Percentiles rank a stretch among this genome's conserved stretches.
Evolutionary conservation across 73 alveolate species (phyloP).

Genomic region (Paramecium caudatum): DNA sequence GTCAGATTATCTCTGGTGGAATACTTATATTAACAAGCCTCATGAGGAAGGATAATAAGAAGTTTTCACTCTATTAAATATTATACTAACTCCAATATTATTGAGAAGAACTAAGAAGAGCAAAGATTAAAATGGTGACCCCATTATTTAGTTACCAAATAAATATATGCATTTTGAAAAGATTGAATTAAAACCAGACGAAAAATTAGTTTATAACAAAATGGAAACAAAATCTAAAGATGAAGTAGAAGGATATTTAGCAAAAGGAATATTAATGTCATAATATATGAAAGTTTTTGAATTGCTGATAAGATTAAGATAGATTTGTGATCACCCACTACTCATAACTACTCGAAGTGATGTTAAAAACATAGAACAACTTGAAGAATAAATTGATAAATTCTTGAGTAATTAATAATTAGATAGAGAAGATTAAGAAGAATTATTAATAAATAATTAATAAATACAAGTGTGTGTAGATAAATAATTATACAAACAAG

Average conservation of each 20-base stretch:
- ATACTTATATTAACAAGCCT: slow-evolving; percentile 74
- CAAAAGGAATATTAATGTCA: slow-evolving; percentile 69
- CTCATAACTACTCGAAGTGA: slow-evolving; percentile 73
- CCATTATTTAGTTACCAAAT: slow-evolving; percentile 73
- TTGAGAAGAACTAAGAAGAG: slow-evolving; percentile 79
- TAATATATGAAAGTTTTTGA: slow-evolving; percentile 77
- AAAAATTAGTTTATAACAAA: slow-evolving; percentile 71
- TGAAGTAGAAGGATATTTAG: slow-evolving; percentile 54
- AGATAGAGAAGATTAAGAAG: slow-evolving; percentile 62
- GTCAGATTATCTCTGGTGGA: slow-evolving; percentile 83
- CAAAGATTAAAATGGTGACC: slow-evolving; percentile 68
- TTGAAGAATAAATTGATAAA: slow-evolving; percentile 66
- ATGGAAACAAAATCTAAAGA: slow-evolving; percentile 70
- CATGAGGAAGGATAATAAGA: slow-evolving; percentile 72
- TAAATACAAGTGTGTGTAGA: slow-evolving; percentile 7
- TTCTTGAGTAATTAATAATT: slow-evolving; percentile 42
- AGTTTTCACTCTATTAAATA: slow-evolving; percentile 69
- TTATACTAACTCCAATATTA: slow-evolving; percentile 75
- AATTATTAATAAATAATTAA: slow-evolving; percentile 52
- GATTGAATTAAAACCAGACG: slow-evolving; percentile 57
- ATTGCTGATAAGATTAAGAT: slow-evolving; percentile 76
- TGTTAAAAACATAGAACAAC: slow-evolving; percentile 65
- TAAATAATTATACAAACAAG: slow-evolving; percentile 46
- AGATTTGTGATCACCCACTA: slow-evolving; percentile 80
- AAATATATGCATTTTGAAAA: slow-evolving; percentile 44